Evolutionary conservation across 208 protist genomes (phyloP), one percentile per base, ranked within the genome.

Genomic region (Phytomonas sp.): DNA sequence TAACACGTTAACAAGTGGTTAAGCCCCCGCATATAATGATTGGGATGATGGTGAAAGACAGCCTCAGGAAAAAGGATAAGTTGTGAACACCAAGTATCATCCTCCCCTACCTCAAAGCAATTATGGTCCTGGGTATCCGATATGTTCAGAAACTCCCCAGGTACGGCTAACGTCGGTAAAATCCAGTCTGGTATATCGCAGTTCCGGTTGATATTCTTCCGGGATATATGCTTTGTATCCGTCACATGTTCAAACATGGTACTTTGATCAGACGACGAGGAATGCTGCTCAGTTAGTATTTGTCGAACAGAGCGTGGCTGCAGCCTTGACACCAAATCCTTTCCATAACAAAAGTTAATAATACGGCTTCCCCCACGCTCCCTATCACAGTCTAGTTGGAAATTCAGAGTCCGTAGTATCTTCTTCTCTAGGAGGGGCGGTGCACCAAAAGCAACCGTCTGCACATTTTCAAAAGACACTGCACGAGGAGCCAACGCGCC

Each of bases 351-450:
- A 59, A 92, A 83, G 73, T 71, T 65, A 36, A 91, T 31, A 33
- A 95, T 61, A 26, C 80, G 71, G 72, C 78, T 82, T 63, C 80
- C 81, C 8, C 61, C 66, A 56, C 72, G 71, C 31, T 43, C 31
- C 73, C 79, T 77, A 60, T 77, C 80, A 29, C 64, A 51, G 9
- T 17, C 62, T 34, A 77, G 40, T 66, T 71, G 75, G 15, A 32
- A 46, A 66, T 81, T 81, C 40, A 82, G 29, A 37, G 60, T 34
- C 1, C 71, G 33, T 28, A 82, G 37, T 30, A 72, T 79, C 0
- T 40, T 34, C 66, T 67, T 70, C 69, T 94, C 89, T 7, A 94
- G 61, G 32, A 84, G 75, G 0, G 89, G 89, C 0, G 86, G 82
- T 7, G 83, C 75, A 4, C 80, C 84, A 62, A 91, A 82, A 23